Percentiles rank a stretch among this genome's conserved stretches.
phyloP scores from a whole-genome alignment of 1,284 basidiomycete genomes.

The Malassezia brasiliensis region DNA sequence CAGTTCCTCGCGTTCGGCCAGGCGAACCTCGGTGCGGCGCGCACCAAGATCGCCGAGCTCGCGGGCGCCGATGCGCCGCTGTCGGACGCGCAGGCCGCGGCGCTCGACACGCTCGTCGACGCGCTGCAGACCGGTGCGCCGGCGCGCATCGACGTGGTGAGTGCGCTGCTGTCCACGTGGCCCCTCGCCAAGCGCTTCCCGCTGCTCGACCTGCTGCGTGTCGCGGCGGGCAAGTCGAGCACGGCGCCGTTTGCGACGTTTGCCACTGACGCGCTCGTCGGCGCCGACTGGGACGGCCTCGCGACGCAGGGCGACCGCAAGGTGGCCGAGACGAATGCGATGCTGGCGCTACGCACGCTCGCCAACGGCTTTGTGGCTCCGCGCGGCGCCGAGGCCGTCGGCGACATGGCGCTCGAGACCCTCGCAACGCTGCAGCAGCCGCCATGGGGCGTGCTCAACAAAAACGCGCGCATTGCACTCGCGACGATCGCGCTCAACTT shows the following conservation, averaged over 20 bases:
- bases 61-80: slow-evolving; percentile 58
- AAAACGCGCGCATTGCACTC: slow-evolving; percentile 63
- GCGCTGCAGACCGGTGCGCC: slow-evolving; percentile 51
- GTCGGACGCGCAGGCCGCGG: slow-evolving; percentile 61
- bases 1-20: slow-evolving; percentile 65
- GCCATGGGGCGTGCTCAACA: slow-evolving; percentile 53
- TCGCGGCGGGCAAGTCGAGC: slow-evolving; percentile 59
- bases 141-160: slow-evolving; percentile 22
- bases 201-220: slow-evolving; percentile 75
- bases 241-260: slow-evolving; percentile 55
- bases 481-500: slow-evolving; percentile 67
- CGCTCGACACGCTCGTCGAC: slow-evolving; percentile 60
- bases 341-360: slow-evolving; percentile 70
- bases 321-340: slow-evolving; percentile 68
- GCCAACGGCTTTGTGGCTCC: slow-evolving; percentile 61
- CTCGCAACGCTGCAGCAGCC: slow-evolving; percentile 20
- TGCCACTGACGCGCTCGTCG: slow-evolving; percentile 59
- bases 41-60: slow-evolving; percentile 70
- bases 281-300: slow-evolving; percentile 59
- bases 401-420: slow-evolving; percentile 31
- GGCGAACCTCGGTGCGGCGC: slow-evolving; percentile 77
- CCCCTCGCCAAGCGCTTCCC: slow-evolving; percentile 71
- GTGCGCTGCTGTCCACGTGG: slow-evolving; percentile 64
- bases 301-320: slow-evolving; percentile 55
- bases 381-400: slow-evolving; percentile 39